These are phyloP conservation scores for Kluyveromyces siamensis DNA, from an alignment of 805 yeast species.

Conservation along the genomic window DNA sequence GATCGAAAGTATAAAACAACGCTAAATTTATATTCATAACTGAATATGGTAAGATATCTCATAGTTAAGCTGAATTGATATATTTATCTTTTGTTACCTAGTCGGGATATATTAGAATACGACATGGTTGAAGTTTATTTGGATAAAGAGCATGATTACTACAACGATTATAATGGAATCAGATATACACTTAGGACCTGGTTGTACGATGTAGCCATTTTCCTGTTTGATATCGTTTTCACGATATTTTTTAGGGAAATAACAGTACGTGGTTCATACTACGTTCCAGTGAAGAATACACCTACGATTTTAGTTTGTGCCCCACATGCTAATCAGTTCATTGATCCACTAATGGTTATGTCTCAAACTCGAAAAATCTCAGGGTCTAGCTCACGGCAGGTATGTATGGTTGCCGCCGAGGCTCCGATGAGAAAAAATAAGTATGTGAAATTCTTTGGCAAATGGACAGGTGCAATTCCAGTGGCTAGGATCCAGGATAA, in stretches of 20 bases:
- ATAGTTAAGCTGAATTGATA: too few species aligned
- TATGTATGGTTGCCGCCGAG: constrained; percentile 78
- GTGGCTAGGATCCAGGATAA: constrained; percentile 89
- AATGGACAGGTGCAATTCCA: constrained; percentile 71
- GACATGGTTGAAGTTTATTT: neutral
- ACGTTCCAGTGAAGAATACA: constrained; percentile 22
- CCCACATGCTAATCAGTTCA: constrained; percentile 85
- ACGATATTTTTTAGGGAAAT: constrained; percentile 62
- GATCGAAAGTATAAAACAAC: too few species aligned
- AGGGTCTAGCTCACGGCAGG: constrained; percentile 47
- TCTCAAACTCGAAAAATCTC: constrained; percentile 48
- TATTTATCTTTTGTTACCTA: too few species aligned
- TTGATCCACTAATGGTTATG: constrained; percentile 71
- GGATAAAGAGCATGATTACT: constrained; percentile 7
- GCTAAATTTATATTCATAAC: too few species aligned
- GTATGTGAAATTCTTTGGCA: constrained; percentile 68
- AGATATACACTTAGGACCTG: constrained; percentile 17
- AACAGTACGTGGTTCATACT: constrained; percentile 51
- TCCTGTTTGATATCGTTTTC: constrained; percentile 22
- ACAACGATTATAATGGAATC: constrained; percentile 21
- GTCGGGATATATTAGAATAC: neutral
- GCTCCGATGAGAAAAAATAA: constrained; percentile 46
- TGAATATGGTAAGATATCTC: too few species aligned
- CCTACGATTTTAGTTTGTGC: constrained; percentile 75
- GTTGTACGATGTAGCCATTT: constrained; percentile 24